These are phyloP conservation scores for Annona squamosa DNA, from an alignment of 164 flowering plant genomes.

Conservation along the genomic window DNA sequence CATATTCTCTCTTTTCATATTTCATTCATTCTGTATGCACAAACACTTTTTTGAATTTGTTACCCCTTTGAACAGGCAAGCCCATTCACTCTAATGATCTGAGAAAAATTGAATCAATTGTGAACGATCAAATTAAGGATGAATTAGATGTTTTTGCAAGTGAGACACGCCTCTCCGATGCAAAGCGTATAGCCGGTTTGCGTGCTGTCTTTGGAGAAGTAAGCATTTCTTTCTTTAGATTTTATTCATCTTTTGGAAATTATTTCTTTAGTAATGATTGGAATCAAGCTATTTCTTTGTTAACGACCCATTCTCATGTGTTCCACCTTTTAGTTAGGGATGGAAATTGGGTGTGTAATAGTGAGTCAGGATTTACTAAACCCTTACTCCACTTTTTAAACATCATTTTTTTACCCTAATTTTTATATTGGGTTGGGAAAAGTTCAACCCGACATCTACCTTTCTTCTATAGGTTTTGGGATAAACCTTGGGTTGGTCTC, in stretches of 20 bases:
- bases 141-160: conserved; percentile 69
- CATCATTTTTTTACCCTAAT: too few species aligned
- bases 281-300: not conserved
- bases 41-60: not conserved
- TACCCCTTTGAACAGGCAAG: conserved; percentile 48
- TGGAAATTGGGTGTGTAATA: too few species aligned
- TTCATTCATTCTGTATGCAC: not conserved
- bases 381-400: too few species aligned
- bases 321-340: too few species aligned
- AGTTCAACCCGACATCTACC: too few species aligned
- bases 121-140: conserved; percentile 76
- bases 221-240: conserved; percentile 16
- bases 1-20: not conserved
- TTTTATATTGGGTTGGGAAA: too few species aligned
- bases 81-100: conserved; percentile 66
- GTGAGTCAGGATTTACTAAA: too few species aligned
- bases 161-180: conserved; percentile 73
- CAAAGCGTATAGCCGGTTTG: conserved; percentile 75
- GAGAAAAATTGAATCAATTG: conserved; percentile 73
- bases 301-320: too few species aligned
- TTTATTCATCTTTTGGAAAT: not conserved
- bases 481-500: too few species aligned
- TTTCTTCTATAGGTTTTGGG: too few species aligned
- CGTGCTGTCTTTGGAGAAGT: conserved; percentile 99
- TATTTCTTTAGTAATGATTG: not conserved